These are phyloP conservation scores for Paxillus ammoniavirescens DNA, from an alignment of 768 basidiomycete genomes.

Conservation along the genomic window DNA sequence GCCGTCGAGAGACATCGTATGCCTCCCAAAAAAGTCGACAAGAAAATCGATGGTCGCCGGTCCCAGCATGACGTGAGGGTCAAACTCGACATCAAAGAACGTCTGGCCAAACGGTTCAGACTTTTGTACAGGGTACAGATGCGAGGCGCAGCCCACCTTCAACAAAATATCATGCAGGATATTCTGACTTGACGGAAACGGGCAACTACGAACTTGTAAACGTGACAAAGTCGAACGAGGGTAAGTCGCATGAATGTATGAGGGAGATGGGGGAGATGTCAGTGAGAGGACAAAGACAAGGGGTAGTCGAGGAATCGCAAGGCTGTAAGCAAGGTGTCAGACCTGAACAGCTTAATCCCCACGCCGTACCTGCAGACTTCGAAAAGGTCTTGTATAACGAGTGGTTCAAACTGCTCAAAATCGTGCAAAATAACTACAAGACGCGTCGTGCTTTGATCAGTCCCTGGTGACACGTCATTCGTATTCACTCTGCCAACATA, in stretches of 20 bases:
- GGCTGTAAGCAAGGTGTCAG: slow-evolving; percentile 35
- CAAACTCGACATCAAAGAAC: slow-evolving; percentile 63
- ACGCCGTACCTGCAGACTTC: slow-evolving; percentile 62
- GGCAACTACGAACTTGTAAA: slow-evolving; percentile 51
- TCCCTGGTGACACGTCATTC: slow-evolving; percentile 7
- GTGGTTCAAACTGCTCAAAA: slow-evolving; percentile 68
- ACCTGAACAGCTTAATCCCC: not conserved
- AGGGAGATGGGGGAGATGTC: slow-evolving; percentile 52
- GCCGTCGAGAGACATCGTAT: slow-evolving; percentile 55
- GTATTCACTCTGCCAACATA: not conserved
- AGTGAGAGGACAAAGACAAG: slow-evolving; percentile 64
- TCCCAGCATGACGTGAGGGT: slow-evolving; percentile 61
- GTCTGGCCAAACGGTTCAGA: slow-evolving; percentile 35
- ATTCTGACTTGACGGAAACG: slow-evolving; percentile 45
- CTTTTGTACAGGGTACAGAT: not conserved
- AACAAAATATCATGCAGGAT: slow-evolving; percentile 55
- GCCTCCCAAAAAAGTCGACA: slow-evolving; percentile 54
- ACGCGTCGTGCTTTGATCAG: slow-evolving; percentile 26
- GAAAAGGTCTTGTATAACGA: slow-evolving; percentile 65
- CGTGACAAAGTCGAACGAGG: slow-evolving; percentile 57
- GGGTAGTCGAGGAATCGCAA: slow-evolving; percentile 51
- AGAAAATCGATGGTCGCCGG: slow-evolving; percentile 55
- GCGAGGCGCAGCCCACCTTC: slow-evolving; percentile 39
- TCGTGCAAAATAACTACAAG: slow-evolving; percentile 67
- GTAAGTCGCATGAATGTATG: slow-evolving; percentile 60